Evolutionary conservation across 306 rosid species (phyloP).

Genomic region (Delonix regia): DNA sequence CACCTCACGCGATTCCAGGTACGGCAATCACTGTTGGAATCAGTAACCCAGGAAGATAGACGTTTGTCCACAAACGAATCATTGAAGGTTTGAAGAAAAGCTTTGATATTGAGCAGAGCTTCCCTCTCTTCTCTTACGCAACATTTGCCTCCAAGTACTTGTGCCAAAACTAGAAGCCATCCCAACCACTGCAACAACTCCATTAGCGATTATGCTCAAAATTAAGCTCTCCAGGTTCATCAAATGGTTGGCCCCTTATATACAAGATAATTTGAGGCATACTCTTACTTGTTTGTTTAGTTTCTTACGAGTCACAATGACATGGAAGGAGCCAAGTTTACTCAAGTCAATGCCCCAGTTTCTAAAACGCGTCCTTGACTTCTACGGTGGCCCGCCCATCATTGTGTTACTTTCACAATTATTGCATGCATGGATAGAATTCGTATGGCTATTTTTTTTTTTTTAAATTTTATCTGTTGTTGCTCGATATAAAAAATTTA

Average conservation of each 20-base stretch:
- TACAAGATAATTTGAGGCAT: not conserved
- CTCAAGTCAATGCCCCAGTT: too few relatives aligned
- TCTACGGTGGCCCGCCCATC: too few relatives aligned
- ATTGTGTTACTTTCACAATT: too few relatives aligned
- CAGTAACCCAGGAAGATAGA: not conserved
- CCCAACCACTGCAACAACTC: not conserved
- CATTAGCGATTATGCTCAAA: not conserved
- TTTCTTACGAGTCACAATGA: too few relatives aligned
- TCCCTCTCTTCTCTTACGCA: not conserved
- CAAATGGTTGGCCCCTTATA: not conserved
- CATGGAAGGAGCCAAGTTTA: too few relatives aligned
- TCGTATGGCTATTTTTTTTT: too few relatives aligned
- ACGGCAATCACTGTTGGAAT: not conserved
- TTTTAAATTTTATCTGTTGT: too few relatives aligned
- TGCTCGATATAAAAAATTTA: too few relatives aligned
- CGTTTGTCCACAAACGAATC: not conserved
- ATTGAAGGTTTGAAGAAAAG: not conserved
- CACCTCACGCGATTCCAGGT: not conserved
- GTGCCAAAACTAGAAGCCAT: not conserved
- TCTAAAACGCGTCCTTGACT: too few relatives aligned
- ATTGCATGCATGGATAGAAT: too few relatives aligned
- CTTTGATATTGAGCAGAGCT: not conserved
- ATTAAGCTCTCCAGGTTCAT: not conserved
- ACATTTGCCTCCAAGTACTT: not conserved
- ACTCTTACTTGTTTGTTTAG: not conserved